Base-by-base conservation (phyloP, 176 grass and related monocot genomes). In the Oryza coarctata region DNA sequence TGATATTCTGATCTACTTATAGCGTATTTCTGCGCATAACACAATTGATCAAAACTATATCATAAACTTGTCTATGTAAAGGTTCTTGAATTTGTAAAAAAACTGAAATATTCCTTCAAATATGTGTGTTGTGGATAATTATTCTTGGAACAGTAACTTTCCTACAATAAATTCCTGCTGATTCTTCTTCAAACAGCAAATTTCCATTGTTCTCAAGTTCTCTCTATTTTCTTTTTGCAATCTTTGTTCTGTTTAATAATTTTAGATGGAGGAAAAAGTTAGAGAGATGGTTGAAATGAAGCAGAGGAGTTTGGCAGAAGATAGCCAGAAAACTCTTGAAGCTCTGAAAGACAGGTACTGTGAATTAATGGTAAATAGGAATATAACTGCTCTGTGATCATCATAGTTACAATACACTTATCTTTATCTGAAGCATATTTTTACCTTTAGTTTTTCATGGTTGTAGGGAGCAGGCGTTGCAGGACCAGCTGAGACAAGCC, bases 261-360 rank as follows among this genome's bases (percentile, higher is more conserved):
- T 75, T 74, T 91, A 98, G 95, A 98, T 98, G 95, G 95, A 98
- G 80, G 95, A 98, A 83, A 98, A 98, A 84, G 96, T 99, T 12
- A 99, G 90, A 73, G 96, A 99, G 80, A 92, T 99, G 88, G 96
- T 99, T 83, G 96, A 99, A 94, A 99, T 99, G 85, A 99, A 99
- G 78, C 96, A 99, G 68, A 93, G 93, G 38, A 99, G 96, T 83
- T 84, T 99, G 84, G 96, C 93, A 40, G 96, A 99, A 86, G 96
- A 99, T 80, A 99, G 88, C 49, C 96, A 99, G 87, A 99, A 99
- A 94, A 99, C 96, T 80, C 91, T 99, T 50, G 96, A 99, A 79
- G 89, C 83, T 65, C 83, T 99, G 26, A 99, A 99, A 92, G 96
- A 99, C 71, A 99, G 96, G 96, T 99, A 91, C 72, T 73, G n/a